Conservation (phyloP, 2,329 filamentous ascomycete genomes). For the Colletotrichum magnum region DNA sequence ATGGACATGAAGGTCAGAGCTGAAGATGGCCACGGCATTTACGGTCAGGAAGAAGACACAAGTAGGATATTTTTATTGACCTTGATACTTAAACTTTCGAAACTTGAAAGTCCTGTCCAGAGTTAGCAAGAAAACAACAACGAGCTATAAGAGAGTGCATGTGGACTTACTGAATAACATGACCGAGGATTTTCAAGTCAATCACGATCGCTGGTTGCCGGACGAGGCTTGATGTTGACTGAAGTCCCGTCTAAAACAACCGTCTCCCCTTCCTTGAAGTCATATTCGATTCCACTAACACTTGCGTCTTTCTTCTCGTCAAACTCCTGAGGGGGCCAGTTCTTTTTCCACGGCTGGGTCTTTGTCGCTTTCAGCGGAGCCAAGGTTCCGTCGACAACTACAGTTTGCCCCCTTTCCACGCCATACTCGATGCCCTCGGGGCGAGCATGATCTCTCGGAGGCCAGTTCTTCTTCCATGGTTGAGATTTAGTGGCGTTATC, state of each 20-base stretch:
- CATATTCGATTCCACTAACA: slow-evolving; percentile 4
- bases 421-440: slow-evolving; percentile 15
- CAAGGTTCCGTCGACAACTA: slow-evolving; percentile 24
- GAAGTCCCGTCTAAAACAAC: slow-evolving; percentile 21
- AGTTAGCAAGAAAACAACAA: background rate
- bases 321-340: background rate
- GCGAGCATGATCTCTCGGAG: background rate
- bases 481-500: background rate
- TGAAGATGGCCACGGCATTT: too few relatives aligned
- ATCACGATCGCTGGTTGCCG: too few relatives aligned
- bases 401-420: slow-evolving; percentile 2
- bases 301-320: background rate
- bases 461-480: too few relatives aligned
- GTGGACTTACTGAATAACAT: too few relatives aligned
- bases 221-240: slow-evolving; percentile 6
- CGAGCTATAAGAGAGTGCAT: background rate
- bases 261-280: background rate
- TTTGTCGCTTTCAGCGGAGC: slow-evolving; percentile 9
- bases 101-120: background rate
- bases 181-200: too few relatives aligned
- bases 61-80: background rate
- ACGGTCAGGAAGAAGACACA: background rate
- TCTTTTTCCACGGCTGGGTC: slow-evolving; percentile 19
- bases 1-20: background rate
- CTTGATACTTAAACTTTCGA: too few relatives aligned